A percentile compares a stretch with the other conserved stretches of the same genome.
phyloP scores from a whole-genome alignment of 2,329 filamentous ascomycete species.

The Thielaviopsis ethacetica region DNA sequence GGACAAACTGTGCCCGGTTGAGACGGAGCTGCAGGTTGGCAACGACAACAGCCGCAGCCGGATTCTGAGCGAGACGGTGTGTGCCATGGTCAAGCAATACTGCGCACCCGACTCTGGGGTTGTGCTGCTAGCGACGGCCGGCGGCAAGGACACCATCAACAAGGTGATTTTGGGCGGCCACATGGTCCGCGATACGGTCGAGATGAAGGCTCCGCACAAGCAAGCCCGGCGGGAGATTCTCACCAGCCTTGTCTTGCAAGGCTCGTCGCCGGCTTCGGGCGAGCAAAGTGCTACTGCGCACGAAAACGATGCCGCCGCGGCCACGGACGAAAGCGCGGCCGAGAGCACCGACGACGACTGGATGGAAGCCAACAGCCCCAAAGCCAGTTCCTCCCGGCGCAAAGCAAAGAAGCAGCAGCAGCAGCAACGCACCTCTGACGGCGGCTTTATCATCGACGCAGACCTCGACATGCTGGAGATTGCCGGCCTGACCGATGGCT shows the following conservation, averaged over 20 bases:
- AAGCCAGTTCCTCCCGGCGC: slow-evolving; percentile 18
- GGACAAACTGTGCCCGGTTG: slow-evolving; percentile 79
- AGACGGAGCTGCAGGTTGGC: slow-evolving; percentile 86
- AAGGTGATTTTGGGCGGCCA: slow-evolving; percentile 82
- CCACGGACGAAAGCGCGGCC: slow-evolving; percentile 28
- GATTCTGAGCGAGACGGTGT: slow-evolving; percentile 79
- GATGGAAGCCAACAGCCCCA: slow-evolving; percentile 55
- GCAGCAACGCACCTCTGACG: slow-evolving; percentile 17
- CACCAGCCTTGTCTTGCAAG: slow-evolving; percentile 54
- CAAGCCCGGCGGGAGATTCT: slow-evolving; percentile 71
- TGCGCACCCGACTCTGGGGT: slow-evolving; percentile 67
- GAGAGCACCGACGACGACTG: slow-evolving; percentile 38
- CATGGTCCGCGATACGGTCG: slow-evolving; percentile 79
- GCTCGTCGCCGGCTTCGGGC: slow-evolving; percentile 25
- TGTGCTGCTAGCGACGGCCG: slow-evolving; percentile 76
- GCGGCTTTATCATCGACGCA: slow-evolving; percentile 56
- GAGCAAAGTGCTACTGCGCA: slow-evolving; percentile 12
- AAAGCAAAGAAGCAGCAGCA: slow-evolving; percentile 14
- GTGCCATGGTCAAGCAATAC: slow-evolving; percentile 68
- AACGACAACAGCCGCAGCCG: slow-evolving; percentile 86
- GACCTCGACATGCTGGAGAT: slow-evolving; percentile 83
- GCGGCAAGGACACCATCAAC: slow-evolving; percentile 84
- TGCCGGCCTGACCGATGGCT: slow-evolving; percentile 86
- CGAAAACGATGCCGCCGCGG: slow-evolving; percentile 40
- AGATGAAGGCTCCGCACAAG: slow-evolving; percentile 82